A percentile compares a stretch with the other conserved stretches of the same genome.
These are phyloP conservation scores for Tieghemostelium lacteum DNA, from an alignment of 78 protist genomes.

Conservation along the genomic window DNA sequence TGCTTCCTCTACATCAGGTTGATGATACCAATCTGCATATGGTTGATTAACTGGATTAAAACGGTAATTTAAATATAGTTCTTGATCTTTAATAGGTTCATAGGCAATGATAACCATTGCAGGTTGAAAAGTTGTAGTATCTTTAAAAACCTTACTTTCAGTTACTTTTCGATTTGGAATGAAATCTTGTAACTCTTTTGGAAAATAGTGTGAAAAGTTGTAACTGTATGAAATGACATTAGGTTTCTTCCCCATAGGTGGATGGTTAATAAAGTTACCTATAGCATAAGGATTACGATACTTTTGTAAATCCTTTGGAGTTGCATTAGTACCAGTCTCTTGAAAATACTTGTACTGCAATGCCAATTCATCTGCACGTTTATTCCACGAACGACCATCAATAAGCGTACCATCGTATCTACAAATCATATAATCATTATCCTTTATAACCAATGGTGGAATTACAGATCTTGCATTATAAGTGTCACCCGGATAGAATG, in stretches of 20 bases:
- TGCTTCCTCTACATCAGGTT: slow-evolving; percentile 62
- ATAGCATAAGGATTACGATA: slow-evolving; percentile 67
- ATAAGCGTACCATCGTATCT: slow-evolving; percentile 60
- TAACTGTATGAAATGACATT: slow-evolving; percentile 41
- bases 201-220: slow-evolving; percentile 12
- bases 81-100: slow-evolving; percentile 36
- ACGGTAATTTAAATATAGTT: slow-evolving; percentile 48
- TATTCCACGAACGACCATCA: slow-evolving; percentile 61
- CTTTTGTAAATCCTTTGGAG: background rate
- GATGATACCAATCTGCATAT: slow-evolving; percentile 63
- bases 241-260: slow-evolving; percentile 17
- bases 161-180: slow-evolving; percentile 26
- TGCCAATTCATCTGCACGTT: slow-evolving; percentile 4
- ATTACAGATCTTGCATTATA: slow-evolving; percentile 13
- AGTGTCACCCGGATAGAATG: slow-evolving; percentile 61
- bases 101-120: slow-evolving; percentile 24
- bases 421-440: slow-evolving; percentile 65
- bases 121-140: background rate
- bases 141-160: slow-evolving; percentile 4
- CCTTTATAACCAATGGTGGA: background rate
- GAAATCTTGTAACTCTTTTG: slow-evolving; percentile 19
- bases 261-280: slow-evolving; percentile 77
- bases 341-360: slow-evolving; percentile 1
- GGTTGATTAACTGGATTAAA: slow-evolving; percentile 45
- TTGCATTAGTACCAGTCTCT: background rate